Conservation (phyloP, 805 yeast species). For the Wickerhamomyces rabaulensis region DNA sequence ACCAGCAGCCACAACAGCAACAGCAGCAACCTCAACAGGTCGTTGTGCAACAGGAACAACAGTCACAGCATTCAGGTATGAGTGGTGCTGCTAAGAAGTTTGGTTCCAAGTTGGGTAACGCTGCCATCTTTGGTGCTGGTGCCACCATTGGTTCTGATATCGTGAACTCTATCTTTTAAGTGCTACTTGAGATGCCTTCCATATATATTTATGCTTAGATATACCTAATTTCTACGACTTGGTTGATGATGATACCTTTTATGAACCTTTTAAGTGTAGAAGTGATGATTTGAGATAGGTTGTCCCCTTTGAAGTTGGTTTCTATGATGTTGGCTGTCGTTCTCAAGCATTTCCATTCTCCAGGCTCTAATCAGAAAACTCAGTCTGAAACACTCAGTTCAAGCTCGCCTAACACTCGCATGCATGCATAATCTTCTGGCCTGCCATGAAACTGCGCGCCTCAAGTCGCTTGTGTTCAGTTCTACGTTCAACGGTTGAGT, state of each 20-base stretch:
- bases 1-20: constrained; percentile 22
- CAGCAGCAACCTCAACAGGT: constrained; percentile 29
- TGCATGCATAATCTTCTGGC: no score
- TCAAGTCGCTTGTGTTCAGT: not conserved
- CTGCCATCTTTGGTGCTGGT: constrained; percentile 96
- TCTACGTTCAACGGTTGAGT: not conserved
- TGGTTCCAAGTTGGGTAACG: constrained; percentile 80
- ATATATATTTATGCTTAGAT: not conserved
- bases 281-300: no score
- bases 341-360: no score
- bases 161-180: constrained; percentile 63
- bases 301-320: no score
- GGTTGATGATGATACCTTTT: not conserved
- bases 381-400: no score
- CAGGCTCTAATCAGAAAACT: no score
- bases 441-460: not conserved
- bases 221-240: not conserved
- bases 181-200: not conserved
- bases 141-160: constrained; percentile 86
- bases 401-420: no score
- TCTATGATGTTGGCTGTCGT: no score
- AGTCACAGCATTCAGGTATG: constrained; percentile 28
- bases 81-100: constrained; percentile 46
- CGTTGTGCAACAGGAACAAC: constrained; percentile 23
- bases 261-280: not conserved